Evolutionary conservation across 106 monocot species (phyloP), one percentile per base, ranked within the genome.

Genomic region (Gastrodia elata): DNA sequence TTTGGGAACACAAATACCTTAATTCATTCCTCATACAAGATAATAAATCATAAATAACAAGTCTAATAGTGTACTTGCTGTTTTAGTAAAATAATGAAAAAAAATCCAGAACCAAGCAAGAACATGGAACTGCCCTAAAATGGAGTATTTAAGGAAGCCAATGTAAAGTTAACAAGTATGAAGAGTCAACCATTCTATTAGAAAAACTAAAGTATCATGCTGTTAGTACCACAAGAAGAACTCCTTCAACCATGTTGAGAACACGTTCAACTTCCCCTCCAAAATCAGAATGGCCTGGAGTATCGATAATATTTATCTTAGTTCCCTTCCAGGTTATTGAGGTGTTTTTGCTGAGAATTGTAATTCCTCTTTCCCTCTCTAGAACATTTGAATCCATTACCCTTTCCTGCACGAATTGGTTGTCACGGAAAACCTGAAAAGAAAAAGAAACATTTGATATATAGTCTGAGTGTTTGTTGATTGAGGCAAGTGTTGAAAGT

Each of bases 161-260:
- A 27, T 37, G 32, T 65, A 38, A 27, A 25, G 32, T 65, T 3
- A 9, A 43, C 20, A 48, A 24, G 69, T 24, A 36, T 37, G 38
- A 67, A 67, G 9, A 30, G 28, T 30, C 32, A 37, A 20, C 38
- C 40, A n/a, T 52, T 52, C 64, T 64, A 27, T 33, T 25, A 39
- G 24, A 40, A 11, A 69, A 40, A 26, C 1, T 22, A 69, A 22
- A 69, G 26, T n/a, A 26, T 39, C 40, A 25, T 10, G 18, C 38
- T 37, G 67, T 67, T 68, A 73, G 36, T 97, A 97, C 97, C 97
- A 97, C 97, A 70, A 97, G 83, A 73, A 97, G 97, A 81, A 97
- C 92, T 65, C 97, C 97, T 88, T 97, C 97, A 71, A 97, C 97
- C 97, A 97, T 97, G 79, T 97, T 97, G 75, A 97, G 88, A 30